Conservation (phyloP, 208 protist species). For the Acanthamoeba sp. region DNA sequence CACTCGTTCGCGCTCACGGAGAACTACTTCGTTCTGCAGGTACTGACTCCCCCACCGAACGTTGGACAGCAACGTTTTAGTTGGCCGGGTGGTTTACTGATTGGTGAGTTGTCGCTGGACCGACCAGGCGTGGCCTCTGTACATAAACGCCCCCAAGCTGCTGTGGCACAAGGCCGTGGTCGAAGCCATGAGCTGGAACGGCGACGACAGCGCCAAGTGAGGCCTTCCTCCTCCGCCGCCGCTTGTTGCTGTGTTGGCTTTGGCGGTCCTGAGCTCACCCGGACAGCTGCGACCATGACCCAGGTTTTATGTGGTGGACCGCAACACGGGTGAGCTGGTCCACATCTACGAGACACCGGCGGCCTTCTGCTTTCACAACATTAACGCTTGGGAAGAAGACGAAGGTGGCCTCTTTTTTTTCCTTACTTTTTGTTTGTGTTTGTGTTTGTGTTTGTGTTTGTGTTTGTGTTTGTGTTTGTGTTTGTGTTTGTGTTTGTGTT, state of each 20-base stretch:
- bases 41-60: too few species aligned
- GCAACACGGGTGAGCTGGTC: constrained; percentile 20
- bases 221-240: background rate
- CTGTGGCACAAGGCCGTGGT: constrained; percentile 17
- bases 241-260: too few species aligned
- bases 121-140: constrained; percentile 3
- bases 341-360: constrained; percentile 1
- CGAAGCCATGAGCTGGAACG: constrained; percentile 19
- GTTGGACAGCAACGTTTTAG: too few species aligned
- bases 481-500: too few species aligned
- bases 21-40: constrained; percentile 28
- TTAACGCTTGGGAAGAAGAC: constrained; percentile 38
- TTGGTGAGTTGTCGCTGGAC: too few species aligned
- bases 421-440: too few species aligned
- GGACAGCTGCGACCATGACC: too few species aligned
- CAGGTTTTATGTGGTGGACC: constrained; percentile 34
- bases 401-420: too few species aligned
- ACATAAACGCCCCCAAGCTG: background rate
- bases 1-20: constrained; percentile 22
- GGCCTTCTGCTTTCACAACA: constrained; percentile 48
- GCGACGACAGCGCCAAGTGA: background rate
- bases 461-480: too few species aligned
- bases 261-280: too few species aligned
- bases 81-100: too few species aligned
- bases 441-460: too few species aligned